Evolutionary conservation across 1,139 yeast genomes (phyloP).

Genomic region (Hanseniaspora gamundiae): DNA sequence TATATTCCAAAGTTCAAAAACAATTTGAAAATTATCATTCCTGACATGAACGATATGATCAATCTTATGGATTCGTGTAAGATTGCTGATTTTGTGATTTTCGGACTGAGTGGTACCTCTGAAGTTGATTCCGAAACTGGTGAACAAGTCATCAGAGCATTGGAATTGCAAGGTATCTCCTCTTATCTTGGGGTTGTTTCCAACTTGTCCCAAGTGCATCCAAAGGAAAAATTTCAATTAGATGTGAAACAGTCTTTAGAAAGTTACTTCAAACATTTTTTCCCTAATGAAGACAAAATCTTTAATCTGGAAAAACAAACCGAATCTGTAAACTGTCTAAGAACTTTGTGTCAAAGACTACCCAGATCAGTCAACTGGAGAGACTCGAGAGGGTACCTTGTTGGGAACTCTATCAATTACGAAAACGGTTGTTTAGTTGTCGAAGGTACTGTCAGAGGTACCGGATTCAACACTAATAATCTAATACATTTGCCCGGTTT

Average conservation of each 20-base stretch:
- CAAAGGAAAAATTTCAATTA: slow-evolving; percentile 63
- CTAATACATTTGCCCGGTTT: slow-evolving; percentile 76
- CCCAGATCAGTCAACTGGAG: slow-evolving; percentile 88
- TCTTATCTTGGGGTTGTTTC: slow-evolving; percentile 71
- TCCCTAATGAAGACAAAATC: slow-evolving; percentile 73
- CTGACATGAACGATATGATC: slow-evolving; percentile 54
- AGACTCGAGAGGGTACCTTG: slow-evolving; percentile 75
- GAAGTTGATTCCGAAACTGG: slow-evolving; percentile 76
- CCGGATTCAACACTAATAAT: slow-evolving; percentile 66
- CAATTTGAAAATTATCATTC: slow-evolving; percentile 61
- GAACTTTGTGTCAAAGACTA: slow-evolving; percentile 71
- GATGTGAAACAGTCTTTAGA: slow-evolving; percentile 72
- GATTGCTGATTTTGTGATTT: slow-evolving; percentile 76
- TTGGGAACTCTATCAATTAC: slow-evolving; percentile 36
- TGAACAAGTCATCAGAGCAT: slow-evolving; percentile 77
- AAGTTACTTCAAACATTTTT: slow-evolving; percentile 79
- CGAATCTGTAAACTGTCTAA: slow-evolving; percentile 60
- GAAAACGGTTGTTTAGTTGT: slow-evolving; percentile 36
- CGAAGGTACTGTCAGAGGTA: slow-evolving; percentile 80
- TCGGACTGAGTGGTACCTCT: slow-evolving; percentile 71
- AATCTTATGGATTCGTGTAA: slow-evolving; percentile 77
- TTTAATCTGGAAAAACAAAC: slow-evolving; percentile 55
- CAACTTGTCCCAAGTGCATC: slow-evolving; percentile 51
- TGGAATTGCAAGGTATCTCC: slow-evolving; percentile 88
- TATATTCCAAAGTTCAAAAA: slow-evolving; percentile 59